Evolutionary conservation across 73 alveolate species (phyloP), one percentile per base, ranked within the genome.

Genomic region (Stentor coeruleus): DNA sequence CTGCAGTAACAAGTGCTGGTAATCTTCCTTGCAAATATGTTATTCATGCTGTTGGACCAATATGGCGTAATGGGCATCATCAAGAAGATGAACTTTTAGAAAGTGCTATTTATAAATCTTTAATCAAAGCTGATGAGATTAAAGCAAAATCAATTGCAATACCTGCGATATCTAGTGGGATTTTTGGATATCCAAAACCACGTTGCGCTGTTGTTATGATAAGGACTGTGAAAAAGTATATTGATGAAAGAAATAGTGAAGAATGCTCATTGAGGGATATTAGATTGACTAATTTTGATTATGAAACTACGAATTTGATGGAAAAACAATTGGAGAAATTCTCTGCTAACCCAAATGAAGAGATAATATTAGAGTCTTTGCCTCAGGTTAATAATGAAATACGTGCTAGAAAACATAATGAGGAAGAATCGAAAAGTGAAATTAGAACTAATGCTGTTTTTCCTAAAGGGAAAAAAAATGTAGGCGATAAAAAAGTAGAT

Each of bases 21-120:
- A 58, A 60, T 60, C 93, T 95, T 55, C 93, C 95, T 28, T 91
- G 95, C 86, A 93, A 91, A 87, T 76, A 87, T 42, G 77, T 95
- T 15, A 88, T 95, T 31, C 98, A 93, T 74, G 94, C 98, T 38
- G 97, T 91, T 58, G 99, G 99, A 11, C 99, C 99, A 41, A 77
- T 89, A 3, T 82, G 91, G 76, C 81, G 85, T 26, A 81, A 83
- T 31, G 92, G 91, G 3, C 11, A 73, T 55, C 33, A 39, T 33
- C 39, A 58, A 35, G 91, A 84, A 39, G n/a, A 59, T 11, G 82
- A 83, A 35, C 66, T 33, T 35, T 81, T 88, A 28, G 38, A 6
- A 55, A 3, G 35, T 77, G 73, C 74, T 3, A 6, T 3, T 6
- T 26, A 0, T 0, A 84, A 83, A 35, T 66, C 88, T 0, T 40